Base-by-base conservation (phyloP, 2,329 filamentous ascomycete species). In the Aureobasidium melanogenum region DNA sequence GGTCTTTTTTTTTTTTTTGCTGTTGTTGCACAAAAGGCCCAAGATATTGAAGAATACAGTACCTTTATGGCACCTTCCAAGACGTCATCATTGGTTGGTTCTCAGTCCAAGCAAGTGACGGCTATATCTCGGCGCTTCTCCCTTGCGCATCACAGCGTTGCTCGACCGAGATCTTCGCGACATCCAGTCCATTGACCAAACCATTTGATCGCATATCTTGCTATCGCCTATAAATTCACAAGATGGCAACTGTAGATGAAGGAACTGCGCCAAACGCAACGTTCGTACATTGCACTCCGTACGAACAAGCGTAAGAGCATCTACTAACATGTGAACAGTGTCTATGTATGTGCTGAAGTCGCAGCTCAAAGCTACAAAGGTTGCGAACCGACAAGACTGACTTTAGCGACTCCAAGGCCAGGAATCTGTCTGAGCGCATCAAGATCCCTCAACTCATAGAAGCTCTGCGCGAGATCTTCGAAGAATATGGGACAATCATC, bases 391-490 rank as follows among this genome's bases (percentile, higher is more conserved):
- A 19, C 2, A n/a, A 30, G 12, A 46, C 39, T 51, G 10, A 41
- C 36, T n/a, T 24, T 46, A 62, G 62, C 65, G 39, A 55, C n/a
- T 12, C n/a, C 22, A 67, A 84, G 78, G 78, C 84, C 65, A 89
- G 88, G 69, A 97, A 97, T 73, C 85, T 99, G 63, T 90, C 97
- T 76, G 94, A 97, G 80, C 86, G 88, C 71, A 86, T 96, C 75
- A 96, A 96, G 74, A 81, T 89, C 62, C 87, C 91, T 36, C 77
- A 84, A 10, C 80, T 97, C 59, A 88, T 87, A 66, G 83, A 88
- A 66, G 83, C 89, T 0, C 81, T 99, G 17, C 78, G 76, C 24
- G 85, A 87, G 65, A 82, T 97, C 69, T 97, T 97, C 77, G 86
- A 86, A 65, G 89, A 96, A 74, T 97, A 94, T 75, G 94, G 94